These are phyloP conservation scores for Phallus indusiatus DNA, from an alignment of 768 basidiomycete species.

Conservation along the genomic window DNA sequence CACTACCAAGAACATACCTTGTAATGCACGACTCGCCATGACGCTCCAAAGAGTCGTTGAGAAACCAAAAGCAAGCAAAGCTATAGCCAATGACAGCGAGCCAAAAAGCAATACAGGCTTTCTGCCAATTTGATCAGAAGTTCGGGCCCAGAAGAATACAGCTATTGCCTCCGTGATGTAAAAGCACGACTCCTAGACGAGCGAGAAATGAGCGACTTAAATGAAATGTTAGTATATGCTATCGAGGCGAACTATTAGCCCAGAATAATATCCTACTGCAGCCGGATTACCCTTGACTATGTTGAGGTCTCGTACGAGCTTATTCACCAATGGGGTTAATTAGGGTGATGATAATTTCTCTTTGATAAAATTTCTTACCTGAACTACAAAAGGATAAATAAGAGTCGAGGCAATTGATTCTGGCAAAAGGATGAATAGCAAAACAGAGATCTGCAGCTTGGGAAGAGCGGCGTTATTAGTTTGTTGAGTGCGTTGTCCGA, in stretches of 20 bases:
- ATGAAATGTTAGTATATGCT: not conserved
- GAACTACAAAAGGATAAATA: slow-evolving; percentile 14
- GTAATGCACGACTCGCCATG: slow-evolving; percentile 10
- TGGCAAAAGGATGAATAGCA: slow-evolving; percentile 11
- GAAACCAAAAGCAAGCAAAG: slow-evolving; percentile 69
- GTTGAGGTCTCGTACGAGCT: slow-evolving; percentile 10
- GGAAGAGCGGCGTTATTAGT: slow-evolving; percentile 7
- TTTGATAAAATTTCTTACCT: not conserved
- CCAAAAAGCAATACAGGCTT: slow-evolving; percentile 67
- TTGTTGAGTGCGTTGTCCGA: not conserved
- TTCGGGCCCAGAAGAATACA: slow-evolving; percentile 64
- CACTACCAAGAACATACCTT: slow-evolving; percentile 3
- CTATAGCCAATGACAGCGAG: slow-evolving; percentile 50
- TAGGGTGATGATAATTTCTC: not conserved
- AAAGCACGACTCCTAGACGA: slow-evolving; percentile 60
- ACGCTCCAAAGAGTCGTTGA: slow-evolving; percentile 35
- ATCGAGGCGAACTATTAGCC: slow-evolving; percentile 35
- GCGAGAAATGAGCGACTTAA: not conserved
- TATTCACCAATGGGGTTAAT: not conserved
- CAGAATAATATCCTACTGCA: slow-evolving; percentile 68
- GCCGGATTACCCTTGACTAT: slow-evolving; percentile 49
- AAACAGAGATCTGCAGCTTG: slow-evolving; percentile 9
- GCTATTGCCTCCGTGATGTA: slow-evolving; percentile 66
- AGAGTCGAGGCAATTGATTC: slow-evolving; percentile 12
- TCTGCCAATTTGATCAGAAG: slow-evolving; percentile 64